A percentile compares a stretch with the other conserved stretches of the same genome.
Conservation (phyloP, 805 yeast genomes). For the Wickerhamomyces mucosus region DNA sequence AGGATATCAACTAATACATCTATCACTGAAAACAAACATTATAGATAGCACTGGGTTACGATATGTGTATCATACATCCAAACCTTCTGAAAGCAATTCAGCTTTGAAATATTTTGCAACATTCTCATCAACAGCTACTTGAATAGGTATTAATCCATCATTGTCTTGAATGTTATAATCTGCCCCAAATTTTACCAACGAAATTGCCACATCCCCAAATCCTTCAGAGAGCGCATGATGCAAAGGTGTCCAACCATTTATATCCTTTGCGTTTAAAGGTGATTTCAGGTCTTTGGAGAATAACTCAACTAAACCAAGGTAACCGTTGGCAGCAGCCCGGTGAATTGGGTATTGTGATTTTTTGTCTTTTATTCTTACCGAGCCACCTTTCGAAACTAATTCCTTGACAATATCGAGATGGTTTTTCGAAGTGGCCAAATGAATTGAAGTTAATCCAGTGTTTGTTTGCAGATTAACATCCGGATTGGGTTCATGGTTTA, state of each 20-base stretch:
- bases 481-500: constrained; percentile 41
- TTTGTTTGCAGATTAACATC: constrained; percentile 53
- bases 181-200: constrained; percentile 59
- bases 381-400: constrained; percentile 47
- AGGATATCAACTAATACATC: too few relatives aligned
- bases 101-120: constrained; percentile 30
- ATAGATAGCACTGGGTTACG: too few relatives aligned
- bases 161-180: constrained; percentile 35
- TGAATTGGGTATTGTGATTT: constrained; percentile 61
- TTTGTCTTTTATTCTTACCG: constrained; percentile 57
- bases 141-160: constrained; percentile 46
- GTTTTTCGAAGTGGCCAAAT: constrained; percentile 66
- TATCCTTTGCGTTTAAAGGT: constrained; percentile 61
- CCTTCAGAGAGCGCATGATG: constrained; percentile 93
- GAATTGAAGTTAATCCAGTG: constrained; percentile 69
- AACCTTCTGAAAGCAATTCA: constrained; percentile 7
- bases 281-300: constrained; percentile 45
- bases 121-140: constrained; percentile 47
- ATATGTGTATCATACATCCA: constrained; percentile 6
- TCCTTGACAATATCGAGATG: constrained; percentile 43
- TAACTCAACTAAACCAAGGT: constrained; percentile 42
- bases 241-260: constrained; percentile 73
- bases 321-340: constrained; percentile 77
- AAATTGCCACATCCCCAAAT: constrained; percentile 62
- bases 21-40: too few relatives aligned